phyloP scores from a whole-genome alignment of 768 basidiomycete species.

The Naganishia kalamii region DNA sequence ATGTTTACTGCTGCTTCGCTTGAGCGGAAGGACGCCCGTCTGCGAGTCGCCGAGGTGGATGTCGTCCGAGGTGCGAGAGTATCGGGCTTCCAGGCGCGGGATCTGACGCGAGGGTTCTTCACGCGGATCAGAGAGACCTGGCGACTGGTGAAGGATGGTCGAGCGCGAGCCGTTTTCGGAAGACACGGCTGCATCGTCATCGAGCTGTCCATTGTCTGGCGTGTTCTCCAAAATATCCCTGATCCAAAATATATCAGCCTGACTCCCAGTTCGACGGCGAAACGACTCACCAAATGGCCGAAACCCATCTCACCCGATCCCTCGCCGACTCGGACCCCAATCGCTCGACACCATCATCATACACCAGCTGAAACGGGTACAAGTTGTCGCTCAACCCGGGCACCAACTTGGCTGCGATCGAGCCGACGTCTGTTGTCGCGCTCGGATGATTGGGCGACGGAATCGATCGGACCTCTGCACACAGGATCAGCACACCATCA shows the following conservation, averaged over 20 bases:
- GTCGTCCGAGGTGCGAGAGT: slow-evolving; percentile 32
- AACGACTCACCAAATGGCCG: slow-evolving; percentile 67
- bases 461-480: slow-evolving; percentile 70
- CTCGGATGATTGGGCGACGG: slow-evolving; percentile 73
- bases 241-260: neutral
- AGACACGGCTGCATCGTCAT: slow-evolving; percentile 51
- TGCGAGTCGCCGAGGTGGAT: slow-evolving; percentile 49
- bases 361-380: slow-evolving; percentile 84
- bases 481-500: neutral
- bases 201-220: neutral
- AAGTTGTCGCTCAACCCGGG: slow-evolving; percentile 57
- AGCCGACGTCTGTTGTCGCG: slow-evolving; percentile 79
- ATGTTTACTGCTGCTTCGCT: slow-evolving; percentile 15
- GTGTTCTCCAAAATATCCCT: slow-evolving; percentile 62
- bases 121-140: slow-evolving; percentile 61
- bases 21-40: slow-evolving; percentile 40
- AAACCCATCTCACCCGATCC: slow-evolving; percentile 85
- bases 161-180: slow-evolving; percentile 10
- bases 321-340: slow-evolving; percentile 80
- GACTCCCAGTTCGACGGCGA: neutral
- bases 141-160: slow-evolving; percentile 52
- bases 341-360: slow-evolving; percentile 80
- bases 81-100: neutral
- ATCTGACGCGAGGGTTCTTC: slow-evolving; percentile 44
- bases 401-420: slow-evolving; percentile 67